Conservation (phyloP, 2,329 filamentous ascomycete species). For the Plenodomus biglobosus region DNA sequence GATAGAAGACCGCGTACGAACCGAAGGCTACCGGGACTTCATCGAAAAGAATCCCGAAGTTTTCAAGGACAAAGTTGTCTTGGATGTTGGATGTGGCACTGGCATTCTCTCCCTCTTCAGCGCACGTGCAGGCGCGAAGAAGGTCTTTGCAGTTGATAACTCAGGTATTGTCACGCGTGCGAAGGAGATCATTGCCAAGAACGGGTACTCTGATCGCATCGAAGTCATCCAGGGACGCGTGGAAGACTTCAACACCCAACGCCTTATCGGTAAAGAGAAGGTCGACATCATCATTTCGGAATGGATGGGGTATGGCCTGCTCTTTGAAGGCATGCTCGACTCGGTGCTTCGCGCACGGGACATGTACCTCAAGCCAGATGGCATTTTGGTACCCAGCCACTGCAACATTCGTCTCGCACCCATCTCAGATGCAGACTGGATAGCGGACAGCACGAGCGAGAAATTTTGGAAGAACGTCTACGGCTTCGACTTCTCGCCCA, state of each 20-base stretch:
- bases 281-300: conserved; percentile 96
- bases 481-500: conserved; percentile 90
- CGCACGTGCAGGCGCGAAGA: conserved; percentile 81
- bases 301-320: conserved; percentile 95
- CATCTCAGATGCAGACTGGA: conserved; percentile 73
- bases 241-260: conserved; percentile 77
- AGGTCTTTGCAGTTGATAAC: conserved; percentile 89
- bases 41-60: conserved; percentile 89
- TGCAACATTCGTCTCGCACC: conserved; percentile 82
- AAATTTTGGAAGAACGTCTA: conserved; percentile 89
- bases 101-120: conserved; percentile 95
- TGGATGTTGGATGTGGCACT: conserved; percentile 83
- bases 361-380: conserved; percentile 76
- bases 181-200: conserved; percentile 79
- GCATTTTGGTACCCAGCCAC: conserved; percentile 84
- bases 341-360: conserved; percentile 88
- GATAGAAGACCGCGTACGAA: conserved; percentile 87
- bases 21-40: conserved; percentile 91
- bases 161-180: conserved; percentile 88
- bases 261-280: conserved; percentile 49
- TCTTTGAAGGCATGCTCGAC: conserved; percentile 96
- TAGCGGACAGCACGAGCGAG: conserved; percentile 68
- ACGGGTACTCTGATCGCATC: conserved; percentile 72
- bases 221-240: conserved; percentile 82
- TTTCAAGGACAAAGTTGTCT: conserved; percentile 81